Base-by-base conservation (phyloP, 2,329 filamentous ascomycete species). In the Dendryphion nanum region DNA sequence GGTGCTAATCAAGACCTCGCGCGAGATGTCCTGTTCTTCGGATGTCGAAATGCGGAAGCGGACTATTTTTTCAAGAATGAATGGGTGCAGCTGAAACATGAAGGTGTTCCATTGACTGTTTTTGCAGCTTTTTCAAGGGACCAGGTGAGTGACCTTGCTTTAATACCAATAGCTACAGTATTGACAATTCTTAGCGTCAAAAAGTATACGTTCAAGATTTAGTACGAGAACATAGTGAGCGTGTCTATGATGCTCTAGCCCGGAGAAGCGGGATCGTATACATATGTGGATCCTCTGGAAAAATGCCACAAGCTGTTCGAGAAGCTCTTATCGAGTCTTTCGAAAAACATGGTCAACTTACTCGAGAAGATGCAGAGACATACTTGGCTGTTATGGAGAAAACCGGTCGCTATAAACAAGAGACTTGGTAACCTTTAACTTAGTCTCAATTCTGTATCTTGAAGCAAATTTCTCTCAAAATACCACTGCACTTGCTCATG, bases 11-110 rank as follows among this genome's bases (percentile, higher is more conserved):
- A 46, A 12, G 41, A 20, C 2, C 20, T 24, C 4, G 36, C 18
- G 20, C 53, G 47, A 15, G 61, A 63, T 33, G 52, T 87, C 1
- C 72, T 98, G 2, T 84, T 97, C 64, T 97, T 89, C 50, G 93
- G 93, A 8, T 89, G 86, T 48, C 82, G 93, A 20, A 94, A 87
- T 53, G 68, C 73, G 8, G 54, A 70, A 0, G 78, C 83, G 0
- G 93, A 98, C 61, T 96, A 80, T 66, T 90, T 89, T 68, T 98
- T 93, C 61, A 65, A 73, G 4, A 64, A 82, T 0, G 90, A 97
- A 45, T 96, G 89, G 89, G 55, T 69, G 1, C 28, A 56, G 0
- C 48, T 82, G 1, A 47, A 63, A 5, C 47, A 59, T 1, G 41
- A 63, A 2, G 63, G 74, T 1, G 64, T 69, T 2, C 63, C 61